These are phyloP conservation scores for Phyllosticta citribraziliensis DNA, from an alignment of 2,329 filamentous ascomycete genomes.

Conservation along the genomic window DNA sequence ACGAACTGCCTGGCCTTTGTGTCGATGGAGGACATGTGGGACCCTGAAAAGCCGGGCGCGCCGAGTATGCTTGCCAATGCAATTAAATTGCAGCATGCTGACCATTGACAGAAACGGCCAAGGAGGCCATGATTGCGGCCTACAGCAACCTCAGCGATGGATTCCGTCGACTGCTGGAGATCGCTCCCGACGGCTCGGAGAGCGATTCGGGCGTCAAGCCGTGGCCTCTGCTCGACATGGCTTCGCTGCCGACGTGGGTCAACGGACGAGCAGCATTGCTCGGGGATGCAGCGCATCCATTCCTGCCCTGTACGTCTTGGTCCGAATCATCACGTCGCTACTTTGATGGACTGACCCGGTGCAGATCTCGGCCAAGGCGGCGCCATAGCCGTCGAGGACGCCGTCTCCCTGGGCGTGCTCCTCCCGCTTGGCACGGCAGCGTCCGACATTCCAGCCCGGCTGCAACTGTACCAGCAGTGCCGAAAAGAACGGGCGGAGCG, in stretches of 20 bases:
- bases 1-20: conserved; percentile 31
- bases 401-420: conserved; percentile 47
- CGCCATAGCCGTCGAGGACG: conserved; percentile 58
- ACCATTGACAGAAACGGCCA: conserved; percentile 21
- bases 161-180: conserved; percentile 30
- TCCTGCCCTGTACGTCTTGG: conserved; percentile 44
- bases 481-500: conserved; percentile 47
- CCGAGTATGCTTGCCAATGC: neutral
- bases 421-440: conserved; percentile 9
- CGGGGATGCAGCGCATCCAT: conserved; percentile 61
- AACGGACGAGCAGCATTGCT: conserved; percentile 47
- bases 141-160: conserved; percentile 6
- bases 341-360: neutral
- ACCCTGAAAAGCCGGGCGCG: neutral
- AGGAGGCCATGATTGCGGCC: conserved; percentile 31
- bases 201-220: conserved; percentile 19
- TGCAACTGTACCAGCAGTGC: conserved; percentile 50
- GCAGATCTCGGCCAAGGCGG: conserved; percentile 51
- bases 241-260: conserved; percentile 45
- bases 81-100: neutral
- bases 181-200: conserved; percentile 25
- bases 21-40: neutral
- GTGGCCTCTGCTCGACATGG: conserved; percentile 42
- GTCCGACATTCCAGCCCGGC: conserved; percentile 29
- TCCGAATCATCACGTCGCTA: no score